A percentile compares a stretch with the other conserved stretches of the same genome.
These are phyloP conservation scores for Ascochyta koolunga DNA, from an alignment of 2,329 filamentous ascomycete species.

Conservation along the genomic window DNA sequence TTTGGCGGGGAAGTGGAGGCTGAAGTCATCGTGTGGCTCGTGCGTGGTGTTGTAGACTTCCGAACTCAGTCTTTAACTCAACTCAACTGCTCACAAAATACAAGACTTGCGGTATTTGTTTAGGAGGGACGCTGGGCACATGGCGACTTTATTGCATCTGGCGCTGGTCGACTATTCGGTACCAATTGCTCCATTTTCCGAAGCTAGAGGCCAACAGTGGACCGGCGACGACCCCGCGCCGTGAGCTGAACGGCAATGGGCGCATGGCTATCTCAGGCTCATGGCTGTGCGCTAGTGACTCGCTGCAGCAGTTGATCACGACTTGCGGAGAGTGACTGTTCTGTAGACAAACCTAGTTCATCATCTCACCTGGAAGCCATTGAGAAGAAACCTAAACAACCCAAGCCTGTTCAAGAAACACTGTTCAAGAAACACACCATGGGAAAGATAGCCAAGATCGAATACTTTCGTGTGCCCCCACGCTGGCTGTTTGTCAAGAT, in stretches of 20 bases:
- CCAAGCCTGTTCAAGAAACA: not conserved
- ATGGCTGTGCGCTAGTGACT: slow-evolving; percentile 2
- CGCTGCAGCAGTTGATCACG: slow-evolving; percentile 1
- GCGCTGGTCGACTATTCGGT: slow-evolving; percentile 26
- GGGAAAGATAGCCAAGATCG: slow-evolving; percentile 69
- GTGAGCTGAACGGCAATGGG: slow-evolving; percentile 5
- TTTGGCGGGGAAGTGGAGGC: slow-evolving; percentile 28
- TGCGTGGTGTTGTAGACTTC: not conserved
- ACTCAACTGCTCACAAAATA: not conserved
- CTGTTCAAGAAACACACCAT: slow-evolving; percentile 49
- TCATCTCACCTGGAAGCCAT: not conserved
- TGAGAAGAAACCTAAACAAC: not conserved
- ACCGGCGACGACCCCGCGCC: slow-evolving; percentile 34
- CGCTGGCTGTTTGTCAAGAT: slow-evolving; percentile 82
- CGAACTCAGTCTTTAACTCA: not conserved
- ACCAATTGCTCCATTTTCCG: slow-evolving; percentile 31
- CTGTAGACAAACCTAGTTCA: not conserved
- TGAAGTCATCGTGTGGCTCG: slow-evolving; percentile 13
- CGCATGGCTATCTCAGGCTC: not conserved
- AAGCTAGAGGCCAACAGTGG: slow-evolving; percentile 32
- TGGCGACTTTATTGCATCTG: slow-evolving; percentile 19
- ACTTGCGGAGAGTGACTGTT: not conserved
- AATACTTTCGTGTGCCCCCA: slow-evolving; percentile 77
- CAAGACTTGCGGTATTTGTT: not conserved
- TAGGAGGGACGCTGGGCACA: slow-evolving; percentile 7